phyloP scores from a whole-genome alignment of 140 eudicot species.

The Stevia rebaudiana region DNA sequence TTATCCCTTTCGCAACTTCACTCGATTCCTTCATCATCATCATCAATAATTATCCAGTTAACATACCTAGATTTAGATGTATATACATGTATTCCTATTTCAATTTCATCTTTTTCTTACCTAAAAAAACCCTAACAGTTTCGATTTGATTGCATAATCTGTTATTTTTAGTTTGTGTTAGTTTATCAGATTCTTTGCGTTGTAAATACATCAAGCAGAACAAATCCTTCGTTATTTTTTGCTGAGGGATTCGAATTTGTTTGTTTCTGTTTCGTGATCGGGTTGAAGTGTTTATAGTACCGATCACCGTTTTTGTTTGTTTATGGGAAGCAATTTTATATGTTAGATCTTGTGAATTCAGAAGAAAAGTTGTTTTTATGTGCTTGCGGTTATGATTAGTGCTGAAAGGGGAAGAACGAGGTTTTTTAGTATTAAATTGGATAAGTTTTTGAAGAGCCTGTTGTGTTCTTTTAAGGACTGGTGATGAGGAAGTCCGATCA shows the following conservation, averaged over 20 bases:
- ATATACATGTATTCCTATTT: conserved; percentile 19
- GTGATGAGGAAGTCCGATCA: conserved; percentile 74
- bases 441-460: no score
- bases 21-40: conserved; percentile 9
- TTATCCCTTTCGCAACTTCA: conserved; percentile 31
- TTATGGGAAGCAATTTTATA: no score
- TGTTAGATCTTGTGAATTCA: background rate
- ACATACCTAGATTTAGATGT: conserved; percentile 29
- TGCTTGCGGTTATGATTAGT: conserved; percentile 43
- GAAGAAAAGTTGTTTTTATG: background rate
- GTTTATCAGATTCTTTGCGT: conserved; percentile 29
- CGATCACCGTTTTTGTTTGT: conserved; percentile 5
- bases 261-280: conserved; percentile 17
- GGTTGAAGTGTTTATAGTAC: background rate
- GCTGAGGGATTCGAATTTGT: conserved; percentile 31
- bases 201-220: conserved; percentile 26
- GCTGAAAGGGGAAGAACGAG: conserved; percentile 19
- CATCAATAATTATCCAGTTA: conserved; percentile 11
- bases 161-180: conserved; percentile 6
- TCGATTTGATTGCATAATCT: background rate
- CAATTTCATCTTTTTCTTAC: conserved; percentile 12
- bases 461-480: conserved; percentile 10
- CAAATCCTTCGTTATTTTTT: conserved; percentile 28
- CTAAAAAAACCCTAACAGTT: conserved; percentile 29
- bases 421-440: conserved; percentile 1